A percentile compares a stretch with the other conserved stretches of the same genome.
Conservation (phyloP, 495 filamentous ascomycete species). For the Penicillium odoratum region DNA sequence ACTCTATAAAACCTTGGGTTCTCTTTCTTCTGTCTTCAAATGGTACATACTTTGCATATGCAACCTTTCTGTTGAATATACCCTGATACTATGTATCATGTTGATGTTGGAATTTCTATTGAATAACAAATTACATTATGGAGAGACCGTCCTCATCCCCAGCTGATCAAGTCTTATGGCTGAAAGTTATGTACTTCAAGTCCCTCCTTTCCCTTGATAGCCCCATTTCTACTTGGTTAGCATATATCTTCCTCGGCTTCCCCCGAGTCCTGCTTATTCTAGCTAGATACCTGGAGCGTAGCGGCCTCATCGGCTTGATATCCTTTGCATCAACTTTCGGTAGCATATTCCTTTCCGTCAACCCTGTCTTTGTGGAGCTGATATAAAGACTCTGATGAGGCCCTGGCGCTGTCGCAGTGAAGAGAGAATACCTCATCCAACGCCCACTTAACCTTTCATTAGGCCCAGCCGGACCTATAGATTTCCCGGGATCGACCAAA, state of each 20-base stretch:
- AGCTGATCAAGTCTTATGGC: not conserved
- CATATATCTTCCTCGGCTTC: not conserved
- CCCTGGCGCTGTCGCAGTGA: not conserved
- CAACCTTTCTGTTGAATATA: not conserved
- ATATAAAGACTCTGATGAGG: not conserved
- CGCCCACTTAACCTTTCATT: constrained; percentile 1
- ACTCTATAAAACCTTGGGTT: constrained; percentile 16
- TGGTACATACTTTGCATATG: constrained; percentile 26
- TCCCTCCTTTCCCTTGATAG: not conserved
- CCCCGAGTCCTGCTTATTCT: not conserved
- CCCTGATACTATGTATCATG: not conserved
- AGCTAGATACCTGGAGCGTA: not conserved
- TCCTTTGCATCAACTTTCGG: not conserved
- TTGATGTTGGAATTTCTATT: not conserved
- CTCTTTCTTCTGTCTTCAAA: constrained; percentile 4
- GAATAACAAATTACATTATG: not conserved
- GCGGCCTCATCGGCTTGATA: not conserved
- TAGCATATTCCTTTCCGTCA: not conserved
- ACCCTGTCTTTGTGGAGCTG: not conserved
- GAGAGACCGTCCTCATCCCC: not conserved
- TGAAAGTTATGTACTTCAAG: not conserved
- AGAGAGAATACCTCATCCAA: constrained; percentile 1
- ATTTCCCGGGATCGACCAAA: not conserved
- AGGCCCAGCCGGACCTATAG: not conserved
- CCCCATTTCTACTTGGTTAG: not conserved